These are phyloP conservation scores for Fusarium sublunatum DNA, from an alignment of 2,329 filamentous ascomycete genomes.

Conservation along the genomic window DNA sequence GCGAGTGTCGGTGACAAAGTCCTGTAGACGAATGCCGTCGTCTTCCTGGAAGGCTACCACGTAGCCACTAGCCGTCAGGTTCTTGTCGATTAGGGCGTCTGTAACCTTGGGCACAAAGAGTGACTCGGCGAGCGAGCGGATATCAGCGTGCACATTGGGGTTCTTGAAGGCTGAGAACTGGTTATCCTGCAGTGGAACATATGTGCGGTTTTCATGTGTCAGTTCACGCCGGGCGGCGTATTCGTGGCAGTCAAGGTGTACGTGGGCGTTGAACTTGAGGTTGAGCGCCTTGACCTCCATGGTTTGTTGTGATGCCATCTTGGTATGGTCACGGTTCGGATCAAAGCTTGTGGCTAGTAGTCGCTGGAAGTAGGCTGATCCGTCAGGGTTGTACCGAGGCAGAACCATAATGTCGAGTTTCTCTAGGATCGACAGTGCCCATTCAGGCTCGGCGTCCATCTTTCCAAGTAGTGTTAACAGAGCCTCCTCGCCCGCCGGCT, in stretches of 20 bases:
- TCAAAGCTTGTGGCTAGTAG: slow-evolving; percentile 46
- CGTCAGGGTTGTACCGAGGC: slow-evolving; percentile 50
- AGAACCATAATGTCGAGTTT: slow-evolving; percentile 48
- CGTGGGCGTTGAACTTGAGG: slow-evolving; percentile 46
- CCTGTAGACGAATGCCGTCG: slow-evolving; percentile 43
- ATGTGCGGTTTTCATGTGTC: slow-evolving; percentile 27
- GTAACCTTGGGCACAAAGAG: slow-evolving; percentile 46
- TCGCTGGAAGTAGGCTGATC: slow-evolving; percentile 50
- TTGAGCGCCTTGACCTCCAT: slow-evolving; percentile 47
- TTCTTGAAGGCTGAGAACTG: slow-evolving; percentile 51
- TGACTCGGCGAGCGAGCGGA: slow-evolving; percentile 44
- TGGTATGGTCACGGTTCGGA: slow-evolving; percentile 50
- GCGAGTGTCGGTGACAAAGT: slow-evolving; percentile 46
- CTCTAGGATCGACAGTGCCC: slow-evolving; percentile 44
- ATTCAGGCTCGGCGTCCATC: slow-evolving; percentile 46
- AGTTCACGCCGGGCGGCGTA: slow-evolving; percentile 36
- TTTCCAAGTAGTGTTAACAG: slow-evolving; percentile 47
- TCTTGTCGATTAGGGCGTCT: slow-evolving; percentile 36
- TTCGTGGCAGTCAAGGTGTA: slow-evolving; percentile 50
- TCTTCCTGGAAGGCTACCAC: slow-evolving; percentile 35
- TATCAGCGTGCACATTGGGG: slow-evolving; percentile 48
- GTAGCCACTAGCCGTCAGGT: slow-evolving; percentile 45
- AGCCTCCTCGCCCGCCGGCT: slow-evolving; percentile 48
- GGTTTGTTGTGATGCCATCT: slow-evolving; percentile 49
- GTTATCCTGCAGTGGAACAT: slow-evolving; percentile 43